phyloP scores from a whole-genome alignment of 2,329 filamentous ascomycete species.

The Stagonosporopsis cucurbitacearum region DNA sequence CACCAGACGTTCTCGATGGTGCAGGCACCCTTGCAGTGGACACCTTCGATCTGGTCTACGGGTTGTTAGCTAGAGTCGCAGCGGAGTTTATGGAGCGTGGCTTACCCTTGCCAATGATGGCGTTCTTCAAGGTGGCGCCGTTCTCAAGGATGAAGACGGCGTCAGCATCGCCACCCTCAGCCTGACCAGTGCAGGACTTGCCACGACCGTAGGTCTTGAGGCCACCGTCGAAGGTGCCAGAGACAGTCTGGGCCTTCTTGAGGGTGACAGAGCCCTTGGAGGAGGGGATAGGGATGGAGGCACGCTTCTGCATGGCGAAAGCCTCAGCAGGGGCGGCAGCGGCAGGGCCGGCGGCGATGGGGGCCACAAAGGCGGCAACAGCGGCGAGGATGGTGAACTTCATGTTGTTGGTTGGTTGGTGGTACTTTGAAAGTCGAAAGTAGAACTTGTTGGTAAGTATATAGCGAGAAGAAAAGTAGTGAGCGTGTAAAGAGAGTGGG shows the following conservation, averaged over 20 bases:
- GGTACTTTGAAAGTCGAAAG: constrained; percentile 22
- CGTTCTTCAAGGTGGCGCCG: constrained; percentile 61
- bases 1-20: constrained; percentile 57
- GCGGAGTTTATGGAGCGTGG: constrained; percentile 22
- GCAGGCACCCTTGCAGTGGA: constrained; percentile 60
- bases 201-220: constrained; percentile 47
- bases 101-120: constrained; percentile 58
- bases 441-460: constrained; percentile 25
- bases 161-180: constrained; percentile 54
- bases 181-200: constrained; percentile 50
- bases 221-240: constrained; percentile 42
- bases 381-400: constrained; percentile 40
- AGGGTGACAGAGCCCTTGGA: constrained; percentile 44
- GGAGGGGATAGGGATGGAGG: constrained; percentile 37
- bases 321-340: constrained; percentile 29
- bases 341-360: constrained; percentile 39
- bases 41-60: constrained; percentile 56
- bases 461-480: constrained; percentile 28
- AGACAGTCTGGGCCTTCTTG: constrained; percentile 31
- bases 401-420: constrained; percentile 37
- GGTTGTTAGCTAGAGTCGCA: neutral
- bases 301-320: constrained; percentile 40
- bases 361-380: constrained; percentile 36
- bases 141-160: constrained; percentile 61
- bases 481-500: constrained; percentile 25